phyloP scores from a whole-genome alignment of 768 basidiomycete species.

The Pulveroboletus sp. region DNA sequence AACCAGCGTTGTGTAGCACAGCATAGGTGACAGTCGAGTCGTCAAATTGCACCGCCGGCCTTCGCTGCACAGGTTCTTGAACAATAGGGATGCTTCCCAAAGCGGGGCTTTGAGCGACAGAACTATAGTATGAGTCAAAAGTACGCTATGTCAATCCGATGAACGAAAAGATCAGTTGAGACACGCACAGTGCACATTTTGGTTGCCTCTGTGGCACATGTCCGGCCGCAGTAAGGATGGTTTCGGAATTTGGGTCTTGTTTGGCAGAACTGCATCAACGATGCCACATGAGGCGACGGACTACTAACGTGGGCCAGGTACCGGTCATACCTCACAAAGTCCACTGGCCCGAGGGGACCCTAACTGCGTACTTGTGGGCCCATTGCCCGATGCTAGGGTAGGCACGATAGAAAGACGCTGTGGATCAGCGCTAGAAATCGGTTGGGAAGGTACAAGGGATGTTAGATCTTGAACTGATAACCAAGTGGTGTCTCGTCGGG shows the following conservation, averaged over 20 bases:
- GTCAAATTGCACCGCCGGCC: slow-evolving; percentile 18
- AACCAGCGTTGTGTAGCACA: background rate
- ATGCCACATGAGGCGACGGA: slow-evolving; percentile 8
- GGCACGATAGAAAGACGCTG: slow-evolving; percentile 8
- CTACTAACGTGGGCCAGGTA: background rate
- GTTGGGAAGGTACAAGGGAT: slow-evolving; percentile 14
- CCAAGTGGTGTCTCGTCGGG: slow-evolving; percentile 26
- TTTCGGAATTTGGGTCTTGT: slow-evolving; percentile 56
- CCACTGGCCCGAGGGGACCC: slow-evolving; percentile 8
- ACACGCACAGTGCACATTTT: slow-evolving; percentile 28
- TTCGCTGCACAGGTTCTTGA: slow-evolving; percentile 31
- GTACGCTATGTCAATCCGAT: slow-evolving; percentile 5
- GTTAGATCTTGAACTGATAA: slow-evolving; percentile 33
- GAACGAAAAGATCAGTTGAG: background rate
- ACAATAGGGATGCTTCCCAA: slow-evolving; percentile 33
- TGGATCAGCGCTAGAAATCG: background rate
- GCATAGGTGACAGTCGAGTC: background rate
- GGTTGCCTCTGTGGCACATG: slow-evolving; percentile 49
- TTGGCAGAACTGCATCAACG: slow-evolving; percentile 44
- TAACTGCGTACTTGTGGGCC: slow-evolving; percentile 1
- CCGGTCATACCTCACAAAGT: slow-evolving; percentile 30
- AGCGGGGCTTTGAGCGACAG: slow-evolving; percentile 30
- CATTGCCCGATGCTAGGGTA: background rate
- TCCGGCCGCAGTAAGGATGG: slow-evolving; percentile 63
- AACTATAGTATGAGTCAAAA: slow-evolving; percentile 19